These are phyloP conservation scores for Ochromonas danica DNA, from an alignment of 108 stramenopile species.

Conservation along the genomic window DNA sequence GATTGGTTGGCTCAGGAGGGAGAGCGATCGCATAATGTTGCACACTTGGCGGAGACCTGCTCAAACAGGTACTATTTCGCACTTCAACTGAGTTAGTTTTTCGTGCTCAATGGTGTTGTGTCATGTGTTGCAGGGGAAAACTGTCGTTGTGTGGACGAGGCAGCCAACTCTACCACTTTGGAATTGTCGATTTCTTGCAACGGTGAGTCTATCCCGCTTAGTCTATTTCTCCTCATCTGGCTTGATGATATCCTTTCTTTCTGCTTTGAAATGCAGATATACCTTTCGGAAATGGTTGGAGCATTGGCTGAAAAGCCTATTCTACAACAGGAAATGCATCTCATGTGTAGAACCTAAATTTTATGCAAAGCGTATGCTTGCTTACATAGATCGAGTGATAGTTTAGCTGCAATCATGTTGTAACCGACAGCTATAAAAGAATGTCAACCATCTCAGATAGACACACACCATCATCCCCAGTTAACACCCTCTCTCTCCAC, in stretches of 20 bases:
- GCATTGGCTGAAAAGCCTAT: not conserved
- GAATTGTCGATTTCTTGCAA: conserved; percentile 22
- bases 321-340: not conserved
- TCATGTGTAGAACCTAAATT: not conserved
- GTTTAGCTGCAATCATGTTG: no score
- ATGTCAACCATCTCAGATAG: no score
- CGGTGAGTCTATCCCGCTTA: no score
- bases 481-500: no score
- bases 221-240: no score
- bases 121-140: not conserved
- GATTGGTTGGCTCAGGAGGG: no score
- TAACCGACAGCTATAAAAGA: no score
- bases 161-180: not conserved
- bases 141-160: not conserved
- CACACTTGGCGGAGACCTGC: not conserved
- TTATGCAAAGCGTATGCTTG: not conserved
- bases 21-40: not conserved
- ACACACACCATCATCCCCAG: no score
- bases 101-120: not conserved
- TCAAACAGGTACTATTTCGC: not conserved
- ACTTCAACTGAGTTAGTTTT: not conserved
- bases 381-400: not conserved
- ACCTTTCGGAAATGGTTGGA: not conserved
- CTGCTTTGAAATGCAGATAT: not conserved
- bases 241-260: not conserved